Conservation (phyloP, 2,329 filamentous ascomycete genomes). For the Alternaria brassicicola region DNA sequence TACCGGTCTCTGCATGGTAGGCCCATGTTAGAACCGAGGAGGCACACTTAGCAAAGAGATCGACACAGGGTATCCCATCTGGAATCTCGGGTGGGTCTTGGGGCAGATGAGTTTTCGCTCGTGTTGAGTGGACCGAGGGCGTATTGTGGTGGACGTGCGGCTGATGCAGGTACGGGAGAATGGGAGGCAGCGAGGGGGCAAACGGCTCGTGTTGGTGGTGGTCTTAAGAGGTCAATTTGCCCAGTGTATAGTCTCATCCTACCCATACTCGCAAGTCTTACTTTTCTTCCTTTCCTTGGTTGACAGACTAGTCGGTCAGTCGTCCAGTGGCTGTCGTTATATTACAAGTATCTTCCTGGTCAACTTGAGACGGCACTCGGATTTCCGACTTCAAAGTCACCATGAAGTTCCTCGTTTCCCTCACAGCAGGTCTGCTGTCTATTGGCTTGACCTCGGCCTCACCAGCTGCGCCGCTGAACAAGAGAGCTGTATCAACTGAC, state of each 20-base stretch:
- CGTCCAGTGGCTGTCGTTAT: not conserved
- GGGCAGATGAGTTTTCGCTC: constrained; percentile 10
- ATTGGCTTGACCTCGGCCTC: constrained; percentile 21
- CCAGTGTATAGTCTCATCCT: not conserved
- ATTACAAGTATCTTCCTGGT: not conserved
- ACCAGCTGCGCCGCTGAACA: constrained; percentile 18
- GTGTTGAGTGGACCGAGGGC: constrained; percentile 1
- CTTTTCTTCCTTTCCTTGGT: not conserved
- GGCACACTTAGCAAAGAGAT: constrained; percentile 5
- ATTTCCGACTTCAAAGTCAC: not conserved
- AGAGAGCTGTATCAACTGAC: constrained; percentile 46
- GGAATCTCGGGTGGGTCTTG: not conserved
- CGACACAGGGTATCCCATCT: constrained; percentile 1
- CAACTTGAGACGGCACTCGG: not conserved
- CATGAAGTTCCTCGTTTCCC: constrained; percentile 29
- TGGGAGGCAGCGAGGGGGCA: not conserved
- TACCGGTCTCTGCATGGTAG: constrained; percentile 6
- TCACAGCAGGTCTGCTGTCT: constrained; percentile 29
- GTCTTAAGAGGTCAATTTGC: constrained; percentile 2
- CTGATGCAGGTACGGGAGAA: constrained; percentile 16
- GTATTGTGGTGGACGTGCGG: not conserved
- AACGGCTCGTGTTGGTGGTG: constrained; percentile 1
- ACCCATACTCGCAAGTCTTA: not conserved
- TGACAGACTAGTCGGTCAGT: not conserved
- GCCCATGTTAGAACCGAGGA: constrained; percentile 12